Base-by-base conservation (phyloP, 2,329 filamentous ascomycete species). In the Colletotrichum sp. region DNA sequence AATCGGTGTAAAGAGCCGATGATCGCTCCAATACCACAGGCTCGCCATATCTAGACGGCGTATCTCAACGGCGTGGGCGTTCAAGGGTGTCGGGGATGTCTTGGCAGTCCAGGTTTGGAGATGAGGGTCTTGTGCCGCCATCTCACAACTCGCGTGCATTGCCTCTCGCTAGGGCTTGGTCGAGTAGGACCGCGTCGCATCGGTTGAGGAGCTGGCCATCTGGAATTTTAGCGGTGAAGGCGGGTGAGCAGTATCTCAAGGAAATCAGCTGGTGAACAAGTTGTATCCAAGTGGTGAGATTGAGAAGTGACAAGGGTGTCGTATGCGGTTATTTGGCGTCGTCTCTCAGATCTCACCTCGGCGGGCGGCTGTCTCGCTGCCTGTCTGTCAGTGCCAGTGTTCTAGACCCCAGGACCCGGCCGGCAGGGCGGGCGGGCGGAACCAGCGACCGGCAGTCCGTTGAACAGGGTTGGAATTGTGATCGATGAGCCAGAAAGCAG, bases 61-160 rank as follows among this genome's bases (percentile, higher is more conserved):
- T 36, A 74, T 74, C 28, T 61, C n/a, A 34, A 32, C 8, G 38
- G 61, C 43, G 55, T 67, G 71, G 55, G 55, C 71, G 71, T 30
- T 36, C 24, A 55, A 55, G 60, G 66, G 66, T 64, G 32, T 21
- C 34, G 26, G 26, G 34, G 30, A 10, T 24, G 38, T 34, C 73
- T 75, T 73, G 62, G 73, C 73, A 24, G 48, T 52, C 70, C 56
- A 30, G 56, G 56, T 48, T 72, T 34, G 56, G 70, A 73, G 70
- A 75, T 73, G 73, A 75, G 43, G 62, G 70, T 75, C 70, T 38
- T 72, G 61, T 64, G 38, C 38, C n/a, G 70, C 69, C 62, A 67
- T 72, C 73, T 75, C 72, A 75, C 36, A 75, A 71, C 30, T 75
- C 73, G 73, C 38, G 36, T 73, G 64, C 73, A 75, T 64, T 26